Conservation (phyloP, 2,329 filamentous ascomycete genomes). For the Colletotrichum phormii region DNA sequence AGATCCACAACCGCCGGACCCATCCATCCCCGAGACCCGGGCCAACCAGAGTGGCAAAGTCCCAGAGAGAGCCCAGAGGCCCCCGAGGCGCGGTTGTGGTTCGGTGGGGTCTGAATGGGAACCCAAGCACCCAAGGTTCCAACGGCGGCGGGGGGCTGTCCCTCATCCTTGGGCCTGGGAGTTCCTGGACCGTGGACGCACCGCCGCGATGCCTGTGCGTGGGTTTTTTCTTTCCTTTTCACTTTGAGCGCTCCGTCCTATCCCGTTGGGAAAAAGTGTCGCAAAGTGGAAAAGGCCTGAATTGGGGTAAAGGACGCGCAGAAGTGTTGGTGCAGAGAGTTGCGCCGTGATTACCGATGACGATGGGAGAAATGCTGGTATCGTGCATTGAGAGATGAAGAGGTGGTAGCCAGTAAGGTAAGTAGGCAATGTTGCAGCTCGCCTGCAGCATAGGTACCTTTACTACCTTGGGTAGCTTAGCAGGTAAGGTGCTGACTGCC, state of each 20-base stretch:
- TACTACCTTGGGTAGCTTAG: neutral
- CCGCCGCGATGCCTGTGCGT: neutral
- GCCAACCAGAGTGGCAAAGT: slow-evolving; percentile 6
- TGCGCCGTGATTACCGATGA: neutral
- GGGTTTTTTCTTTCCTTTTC: neutral
- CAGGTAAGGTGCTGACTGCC: neutral
- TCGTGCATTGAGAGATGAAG: neutral
- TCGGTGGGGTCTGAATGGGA: neutral
- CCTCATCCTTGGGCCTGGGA: slow-evolving; percentile 1
- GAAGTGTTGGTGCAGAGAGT: neutral
- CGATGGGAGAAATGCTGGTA: neutral
- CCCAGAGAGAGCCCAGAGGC: neutral
- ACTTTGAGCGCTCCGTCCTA: neutral
- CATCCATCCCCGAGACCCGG: slow-evolving; percentile 3
- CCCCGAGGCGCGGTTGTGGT: neutral
- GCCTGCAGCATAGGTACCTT: neutral
- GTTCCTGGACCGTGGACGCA: too few species aligned
- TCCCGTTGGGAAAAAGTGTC: neutral
- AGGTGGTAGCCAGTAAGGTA: too few species aligned
- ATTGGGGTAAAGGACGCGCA: neutral
- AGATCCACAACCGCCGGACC: slow-evolving; percentile 1
- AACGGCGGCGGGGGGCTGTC: neutral
- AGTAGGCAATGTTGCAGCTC: neutral
- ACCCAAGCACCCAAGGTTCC: neutral
- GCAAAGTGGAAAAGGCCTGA: neutral